Evolutionary conservation across 2,329 filamentous ascomycete genomes (phyloP).

Genomic region (Paecilomyces sp.): DNA sequence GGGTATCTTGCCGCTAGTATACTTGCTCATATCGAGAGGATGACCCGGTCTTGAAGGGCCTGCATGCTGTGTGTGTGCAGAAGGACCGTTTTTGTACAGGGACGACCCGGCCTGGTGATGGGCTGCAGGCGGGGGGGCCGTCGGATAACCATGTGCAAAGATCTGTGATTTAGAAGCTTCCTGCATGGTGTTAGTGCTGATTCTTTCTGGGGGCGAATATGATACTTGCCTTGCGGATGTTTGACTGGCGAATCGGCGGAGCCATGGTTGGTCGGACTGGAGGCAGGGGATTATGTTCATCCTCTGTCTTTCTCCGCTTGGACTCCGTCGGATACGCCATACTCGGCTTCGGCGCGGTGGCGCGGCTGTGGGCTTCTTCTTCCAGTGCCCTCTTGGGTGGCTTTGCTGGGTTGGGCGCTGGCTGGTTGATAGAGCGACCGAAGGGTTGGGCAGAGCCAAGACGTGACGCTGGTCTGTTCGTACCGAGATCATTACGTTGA

Average conservation of each 20-base stretch:
- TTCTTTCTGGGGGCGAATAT: neutral
- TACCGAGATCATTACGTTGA: slow-evolving; percentile 43
- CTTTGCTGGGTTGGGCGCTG: slow-evolving; percentile 62
- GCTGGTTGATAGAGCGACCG: slow-evolving; percentile 54
- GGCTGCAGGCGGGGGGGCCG: slow-evolving; percentile 16
- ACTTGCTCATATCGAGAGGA: slow-evolving; percentile 77
- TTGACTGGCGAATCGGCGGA: slow-evolving; percentile 77
- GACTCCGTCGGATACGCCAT: slow-evolving; percentile 59
- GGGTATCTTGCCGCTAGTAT: slow-evolving; percentile 80
- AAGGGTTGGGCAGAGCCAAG: slow-evolving; percentile 46
- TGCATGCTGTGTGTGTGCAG: slow-evolving; percentile 45
- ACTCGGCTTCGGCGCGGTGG: slow-evolving; percentile 30
- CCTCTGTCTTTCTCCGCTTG: slow-evolving; percentile 74
- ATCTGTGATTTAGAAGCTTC: slow-evolving; percentile 33
- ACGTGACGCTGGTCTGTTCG: slow-evolving; percentile 44
- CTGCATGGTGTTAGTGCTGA: slow-evolving; percentile 6
- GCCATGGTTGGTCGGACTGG: slow-evolving; percentile 65
- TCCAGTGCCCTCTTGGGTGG: slow-evolving; percentile 67
- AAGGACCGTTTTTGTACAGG: slow-evolving; percentile 24
- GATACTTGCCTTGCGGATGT: slow-evolving; percentile 58
- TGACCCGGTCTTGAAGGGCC: slow-evolving; percentile 56
- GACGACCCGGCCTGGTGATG: slow-evolving; percentile 23
- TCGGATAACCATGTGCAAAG: slow-evolving; percentile 29
- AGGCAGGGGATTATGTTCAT: slow-evolving; percentile 57
- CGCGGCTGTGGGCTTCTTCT: slow-evolving; percentile 46